Evolutionary conservation across 768 basidiomycete species (phyloP).

Genomic region (Tulasnella sp.): DNA sequence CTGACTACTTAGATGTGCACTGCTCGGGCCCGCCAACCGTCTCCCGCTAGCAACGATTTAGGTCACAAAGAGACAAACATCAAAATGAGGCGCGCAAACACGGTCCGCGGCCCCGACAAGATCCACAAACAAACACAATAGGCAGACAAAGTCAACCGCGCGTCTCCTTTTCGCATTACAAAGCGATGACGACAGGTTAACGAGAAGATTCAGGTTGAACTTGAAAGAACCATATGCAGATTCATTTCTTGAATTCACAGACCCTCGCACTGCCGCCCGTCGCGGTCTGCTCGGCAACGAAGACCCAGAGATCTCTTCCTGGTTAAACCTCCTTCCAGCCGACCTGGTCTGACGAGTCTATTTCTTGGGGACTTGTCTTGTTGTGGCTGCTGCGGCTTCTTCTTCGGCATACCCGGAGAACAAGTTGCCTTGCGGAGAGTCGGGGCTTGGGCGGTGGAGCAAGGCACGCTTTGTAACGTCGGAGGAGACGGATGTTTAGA

Average conservation of each 20-base stretch:
- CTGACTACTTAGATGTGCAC: conserved; percentile 71
- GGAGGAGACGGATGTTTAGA: conserved; percentile 70
- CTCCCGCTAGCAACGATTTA: conserved; percentile 57
- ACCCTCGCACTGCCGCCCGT: conserved; percentile 70
- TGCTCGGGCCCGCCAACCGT: conserved; percentile 77
- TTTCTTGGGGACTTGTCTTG: conserved; percentile 44
- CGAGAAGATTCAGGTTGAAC: conserved; percentile 62
- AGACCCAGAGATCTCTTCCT: conserved; percentile 74
- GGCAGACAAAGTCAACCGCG: no score
- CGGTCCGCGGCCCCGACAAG: no score
- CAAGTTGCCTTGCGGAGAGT: conserved; percentile 34
- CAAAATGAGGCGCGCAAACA: no score
- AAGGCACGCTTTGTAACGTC: conserved; percentile 62
- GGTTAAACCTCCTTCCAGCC: conserved; percentile 76
- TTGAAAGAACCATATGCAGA: conserved; percentile 69
- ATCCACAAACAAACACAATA: no score
- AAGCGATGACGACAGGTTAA: neutral
- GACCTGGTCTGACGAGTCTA: conserved; percentile 60
- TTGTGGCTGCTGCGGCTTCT: conserved; percentile 41
- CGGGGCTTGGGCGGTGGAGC: conserved; percentile 54
- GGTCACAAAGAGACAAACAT: no score
- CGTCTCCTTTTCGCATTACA: neutral
- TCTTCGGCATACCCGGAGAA: conserved; percentile 49
- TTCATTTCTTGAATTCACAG: conserved; percentile 62
- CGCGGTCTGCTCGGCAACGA: conserved; percentile 64